Base-by-base conservation (phyloP, 306 rosid species). In the Pyrus communis region DNA sequence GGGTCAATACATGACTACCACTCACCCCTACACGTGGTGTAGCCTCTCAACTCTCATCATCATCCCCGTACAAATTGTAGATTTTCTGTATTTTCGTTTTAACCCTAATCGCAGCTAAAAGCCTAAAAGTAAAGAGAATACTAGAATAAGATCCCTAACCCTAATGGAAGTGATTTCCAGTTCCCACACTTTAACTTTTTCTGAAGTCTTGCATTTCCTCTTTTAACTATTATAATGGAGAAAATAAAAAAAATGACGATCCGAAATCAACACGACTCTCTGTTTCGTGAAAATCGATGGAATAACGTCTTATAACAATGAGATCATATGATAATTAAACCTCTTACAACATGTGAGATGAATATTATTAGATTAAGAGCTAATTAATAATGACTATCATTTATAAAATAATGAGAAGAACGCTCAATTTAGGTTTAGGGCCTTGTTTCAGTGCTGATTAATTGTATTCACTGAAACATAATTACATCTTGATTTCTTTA, bases 1-100 rank as follows among this genome's bases (percentile, higher is more conserved):
- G 78, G 28, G 65, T 64, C 69, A 19, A 76, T 74, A 78, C 62
- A 65, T 81, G 76, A 84, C 69, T 75, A 38, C 46, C 75, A 69
- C 80, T 77, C 25, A 78, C 73, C 71, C 77, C 71, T 75, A 81
- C 85, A 81, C 83, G 85, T 81, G 85, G 84, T 75, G 38, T 38
- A 38, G 52, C 72, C 65, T 54, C 71, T 80, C 77, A 75, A 78
- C 83, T 54, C 67, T 80, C 77, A 75, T 84, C 85, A 81, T 84
- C 83, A 74, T 42, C 9, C 78, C 81, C 78, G 68, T 84, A 74
- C 72, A 28, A 73, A 57, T 77, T 79, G 65, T 55, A 55, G 2
- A 60, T 6, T 12, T 64, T 72, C 5, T 31, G 15, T n/a, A 12
- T 31, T 64, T 27, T 28, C n/a, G 5, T 62, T 28, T 14, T 3